Percentiles rank a stretch among this genome's conserved stretches.
phyloP scores from a whole-genome alignment of 306 rosid genomes.

The Fragaria iinumae region DNA sequence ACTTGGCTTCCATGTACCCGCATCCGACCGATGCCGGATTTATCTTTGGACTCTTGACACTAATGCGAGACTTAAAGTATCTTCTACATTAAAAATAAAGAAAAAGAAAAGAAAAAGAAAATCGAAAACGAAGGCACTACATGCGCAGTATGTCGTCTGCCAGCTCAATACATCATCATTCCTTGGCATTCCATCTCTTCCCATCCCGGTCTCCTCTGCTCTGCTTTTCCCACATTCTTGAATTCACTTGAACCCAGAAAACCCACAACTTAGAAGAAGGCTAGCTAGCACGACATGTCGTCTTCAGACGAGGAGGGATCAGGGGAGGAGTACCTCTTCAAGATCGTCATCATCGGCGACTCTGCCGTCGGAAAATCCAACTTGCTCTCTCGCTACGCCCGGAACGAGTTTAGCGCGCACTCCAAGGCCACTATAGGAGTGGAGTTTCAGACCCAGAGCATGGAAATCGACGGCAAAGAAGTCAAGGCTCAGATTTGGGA shows the following conservation, averaged over 20 bases:
- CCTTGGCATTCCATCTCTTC: not conserved
- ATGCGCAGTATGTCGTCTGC: constrained; percentile 33
- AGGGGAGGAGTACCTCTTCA: constrained; percentile 92
- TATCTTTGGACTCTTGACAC: too few species aligned
- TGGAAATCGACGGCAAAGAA: constrained; percentile 79
- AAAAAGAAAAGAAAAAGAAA: not conserved
- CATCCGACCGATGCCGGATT: too few species aligned
- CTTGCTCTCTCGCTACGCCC: constrained; percentile 73
- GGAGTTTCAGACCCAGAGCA: constrained; percentile 83
- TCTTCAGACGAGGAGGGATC: constrained; percentile 72
- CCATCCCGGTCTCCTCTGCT: not conserved
- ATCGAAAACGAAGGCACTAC: constrained; percentile 10
- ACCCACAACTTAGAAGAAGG: not conserved
- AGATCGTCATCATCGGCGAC: constrained; percentile 87
- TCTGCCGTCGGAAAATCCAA: constrained; percentile 89
- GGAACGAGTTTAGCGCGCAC: constrained; percentile 81
- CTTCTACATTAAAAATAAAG: too few species aligned
- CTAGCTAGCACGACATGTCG: constrained; percentile 35
- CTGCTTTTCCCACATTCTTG: not conserved
- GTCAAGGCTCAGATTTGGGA: constrained; percentile 99
- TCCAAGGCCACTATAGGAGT: constrained; percentile 97
- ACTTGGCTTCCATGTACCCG: too few species aligned
- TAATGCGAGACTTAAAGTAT: too few species aligned
- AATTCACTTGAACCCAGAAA: not conserved
- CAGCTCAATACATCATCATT: constrained; percentile 32